A percentile compares a stretch with the other conserved stretches of the same genome.
Conservation (phyloP, 2,329 filamentous ascomycete species). For the Kalaharituber pfeilii region DNA sequence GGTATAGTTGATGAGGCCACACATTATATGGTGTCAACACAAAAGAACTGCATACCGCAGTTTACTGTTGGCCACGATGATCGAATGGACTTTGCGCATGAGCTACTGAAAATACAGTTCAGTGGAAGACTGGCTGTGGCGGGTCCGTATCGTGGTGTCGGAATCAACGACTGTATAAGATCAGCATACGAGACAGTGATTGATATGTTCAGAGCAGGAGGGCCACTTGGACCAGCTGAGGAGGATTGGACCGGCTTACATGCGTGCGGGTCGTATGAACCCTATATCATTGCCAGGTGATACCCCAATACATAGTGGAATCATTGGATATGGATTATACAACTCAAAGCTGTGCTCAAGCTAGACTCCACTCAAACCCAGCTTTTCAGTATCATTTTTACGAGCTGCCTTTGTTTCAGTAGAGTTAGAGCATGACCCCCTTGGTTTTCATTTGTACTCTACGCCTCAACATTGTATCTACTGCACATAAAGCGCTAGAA, state of each 20-base stretch:
- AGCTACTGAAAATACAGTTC: constrained; percentile 23
- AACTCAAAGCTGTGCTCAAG: no score
- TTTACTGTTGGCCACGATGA: constrained; percentile 61
- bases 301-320: no score
- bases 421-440: no score
- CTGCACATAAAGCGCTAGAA: no score
- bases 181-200: not conserved
- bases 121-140: constrained; percentile 27
- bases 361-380: no score
- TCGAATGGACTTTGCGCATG: constrained; percentile 34
- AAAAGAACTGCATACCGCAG: constrained; percentile 71
- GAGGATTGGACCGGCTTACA: not conserved
- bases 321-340: no score
- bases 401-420: no score
- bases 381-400: no score
- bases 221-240: not conserved
- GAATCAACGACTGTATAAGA: not conserved
- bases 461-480: no score
- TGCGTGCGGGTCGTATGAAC: no score
- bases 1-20: constrained; percentile 46
- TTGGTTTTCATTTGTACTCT: no score
- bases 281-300: no score
- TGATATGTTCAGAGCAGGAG: not conserved
- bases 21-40: constrained; percentile 42
- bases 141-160: constrained; percentile 34